Percentiles rank a stretch among this genome's conserved stretches.
Conservation (phyloP, 139 green algal genomes). For the Ostreobium quekettii region DNA sequence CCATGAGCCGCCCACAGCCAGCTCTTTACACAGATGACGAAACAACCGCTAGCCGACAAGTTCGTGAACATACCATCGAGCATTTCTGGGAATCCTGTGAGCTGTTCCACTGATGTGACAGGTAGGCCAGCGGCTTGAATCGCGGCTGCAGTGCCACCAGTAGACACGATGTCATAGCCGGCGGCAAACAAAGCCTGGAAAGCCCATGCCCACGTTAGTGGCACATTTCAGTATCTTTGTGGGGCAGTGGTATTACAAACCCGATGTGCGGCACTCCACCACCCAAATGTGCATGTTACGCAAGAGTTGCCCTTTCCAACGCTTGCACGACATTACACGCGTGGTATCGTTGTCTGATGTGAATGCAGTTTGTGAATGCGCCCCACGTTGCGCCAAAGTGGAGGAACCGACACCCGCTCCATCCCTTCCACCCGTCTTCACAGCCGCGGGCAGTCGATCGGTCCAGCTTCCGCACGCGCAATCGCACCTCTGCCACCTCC, state of each 20-base stretch:
- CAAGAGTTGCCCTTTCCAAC: not conserved
- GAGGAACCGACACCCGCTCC: too few species aligned
- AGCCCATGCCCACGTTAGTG: not conserved
- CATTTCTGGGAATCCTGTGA: conserved; percentile 98
- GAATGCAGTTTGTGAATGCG: not conserved
- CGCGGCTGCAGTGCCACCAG: conserved; percentile 79
- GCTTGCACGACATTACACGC: not conserved
- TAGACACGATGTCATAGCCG: conserved; percentile 91
- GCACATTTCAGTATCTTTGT: not conserved
- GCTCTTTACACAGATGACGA: conserved; percentile 12
- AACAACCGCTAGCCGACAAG: not conserved
- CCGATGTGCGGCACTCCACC: not conserved
- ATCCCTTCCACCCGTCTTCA: too few species aligned
- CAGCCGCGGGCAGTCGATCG: not conserved
- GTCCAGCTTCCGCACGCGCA: not conserved
- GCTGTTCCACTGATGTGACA: conserved; percentile 76
- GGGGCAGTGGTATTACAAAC: not conserved
- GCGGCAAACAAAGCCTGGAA: conserved; percentile 62
- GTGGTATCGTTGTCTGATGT: not conserved
- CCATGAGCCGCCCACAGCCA: not conserved
- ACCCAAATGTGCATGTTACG: not conserved
- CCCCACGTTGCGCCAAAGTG: not conserved
- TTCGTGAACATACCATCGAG: conserved; percentile 61
- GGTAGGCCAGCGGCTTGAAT: conserved; percentile 71
- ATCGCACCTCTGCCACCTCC: conserved; percentile 14